Base-by-base conservation (phyloP, 2,329 filamentous ascomycete species). In the Ophiobolus disseminans region DNA sequence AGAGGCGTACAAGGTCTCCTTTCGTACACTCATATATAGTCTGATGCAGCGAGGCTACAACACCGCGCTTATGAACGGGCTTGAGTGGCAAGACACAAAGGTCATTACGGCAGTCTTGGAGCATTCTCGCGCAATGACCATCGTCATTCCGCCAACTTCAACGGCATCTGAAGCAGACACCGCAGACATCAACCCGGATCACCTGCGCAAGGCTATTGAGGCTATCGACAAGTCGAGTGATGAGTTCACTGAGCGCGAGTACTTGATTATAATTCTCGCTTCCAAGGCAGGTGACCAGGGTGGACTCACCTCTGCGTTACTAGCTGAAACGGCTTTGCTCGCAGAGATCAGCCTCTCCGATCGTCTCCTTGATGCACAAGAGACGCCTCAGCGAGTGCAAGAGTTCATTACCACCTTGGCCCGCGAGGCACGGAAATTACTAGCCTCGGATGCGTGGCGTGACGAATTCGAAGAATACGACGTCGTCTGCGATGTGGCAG, bases 11-110 rank as follows among this genome's bases (percentile, higher is more conserved):
- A 68, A 63, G 45, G 45, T 55, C 2, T 61, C 62, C 9, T 65
- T 78, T 19, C 74, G 82, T 25, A 64, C 69, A 4, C 76, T 85
- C 62, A 83, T 88, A 30, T 76, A 80, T 45, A 77, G 74, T 48
- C 80, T 88, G 49, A 77, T 85, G 41, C 65, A 63, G 0, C 71
- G 74, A n/a, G 81, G 83, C 0, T 84, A 81, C 63, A 87, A 84
- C 60, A 76, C 87, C 5, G 85, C 83, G 1, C 72, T 89, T 19
- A 76, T 89, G 34, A 86, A 90, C 50, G 81, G 79, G 25, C 65
- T 89, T 9, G 80, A 86, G 41, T 87, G 83, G 58, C 73, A 76
- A 39, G 86, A 88, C 62, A 86, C 84, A 1, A 88, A 88, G 69
- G 82, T 83, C 34, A 53, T 65, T 35, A 63, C 54, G 20, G 58